Percentiles rank a stretch among this genome's conserved stretches.
Conservation (phyloP, 305 asterid genomes). For the Fraxinus xanthoxyloides region DNA sequence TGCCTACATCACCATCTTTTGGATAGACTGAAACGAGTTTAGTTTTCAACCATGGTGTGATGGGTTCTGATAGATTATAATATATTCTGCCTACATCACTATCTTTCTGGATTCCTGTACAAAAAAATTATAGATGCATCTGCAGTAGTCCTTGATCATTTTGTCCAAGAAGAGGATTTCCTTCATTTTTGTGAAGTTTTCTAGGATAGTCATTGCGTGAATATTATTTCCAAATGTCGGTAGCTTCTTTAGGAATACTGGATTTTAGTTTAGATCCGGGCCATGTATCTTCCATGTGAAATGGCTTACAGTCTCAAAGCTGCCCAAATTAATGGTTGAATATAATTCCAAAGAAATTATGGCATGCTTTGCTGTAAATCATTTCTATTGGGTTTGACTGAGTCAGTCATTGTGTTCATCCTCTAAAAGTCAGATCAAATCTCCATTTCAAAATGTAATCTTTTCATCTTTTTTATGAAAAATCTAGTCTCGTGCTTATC, state of each 20-base stretch:
- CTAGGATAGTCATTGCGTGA: background rate
- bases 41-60: background rate
- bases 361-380: background rate
- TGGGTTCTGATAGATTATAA: background rate
- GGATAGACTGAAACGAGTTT: background rate
- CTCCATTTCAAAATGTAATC: background rate
- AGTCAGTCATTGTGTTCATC: background rate
- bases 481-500: background rate
- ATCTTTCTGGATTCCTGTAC: background rate
- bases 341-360: background rate
- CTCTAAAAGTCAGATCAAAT: background rate
- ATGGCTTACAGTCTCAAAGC: background rate
- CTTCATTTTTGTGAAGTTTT: background rate
- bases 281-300: constrained; percentile 12
- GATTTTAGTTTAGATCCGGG: background rate
- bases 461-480: background rate
- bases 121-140: background rate
- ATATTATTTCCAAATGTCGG: background rate
- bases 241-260: constrained; percentile 9
- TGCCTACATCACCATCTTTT: background rate
- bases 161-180: constrained; percentile 1
- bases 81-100: background rate
- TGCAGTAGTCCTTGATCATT: background rate
- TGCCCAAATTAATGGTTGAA: background rate
- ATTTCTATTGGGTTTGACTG: background rate